Conservation (phyloP, 352 stramenopile genomes). For the Pythium pectinolyticum region DNA sequence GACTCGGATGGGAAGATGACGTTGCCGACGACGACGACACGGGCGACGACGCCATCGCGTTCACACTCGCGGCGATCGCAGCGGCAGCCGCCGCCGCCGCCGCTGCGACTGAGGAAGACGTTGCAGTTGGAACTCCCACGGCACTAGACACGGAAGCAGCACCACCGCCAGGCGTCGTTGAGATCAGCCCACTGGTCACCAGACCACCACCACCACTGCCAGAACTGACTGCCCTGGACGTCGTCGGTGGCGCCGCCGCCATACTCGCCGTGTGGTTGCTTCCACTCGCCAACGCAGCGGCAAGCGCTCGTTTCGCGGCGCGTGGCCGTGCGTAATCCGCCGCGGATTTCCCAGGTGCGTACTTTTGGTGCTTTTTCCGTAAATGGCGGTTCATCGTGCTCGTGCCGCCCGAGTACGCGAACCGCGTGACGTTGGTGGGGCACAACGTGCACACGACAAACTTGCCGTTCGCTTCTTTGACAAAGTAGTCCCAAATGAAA, state of each 20-base stretch:
- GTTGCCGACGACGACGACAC: not conserved
- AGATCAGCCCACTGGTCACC: too few relatives aligned
- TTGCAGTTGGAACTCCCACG: not conserved
- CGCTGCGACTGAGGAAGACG: not conserved
- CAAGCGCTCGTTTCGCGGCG: conserved; percentile 15
- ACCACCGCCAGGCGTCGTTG: too few relatives aligned
- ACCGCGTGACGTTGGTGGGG: conserved; percentile 60
- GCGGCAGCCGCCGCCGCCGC: conserved; percentile 1
- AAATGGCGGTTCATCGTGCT: conserved; percentile 85
- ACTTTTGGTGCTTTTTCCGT: conserved; percentile 83
- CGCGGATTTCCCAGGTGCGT: conserved; percentile 65
- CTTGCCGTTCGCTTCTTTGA: conserved; percentile 74
- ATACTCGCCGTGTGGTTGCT: too few relatives aligned
- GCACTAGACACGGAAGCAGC: too few relatives aligned
- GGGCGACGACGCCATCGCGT: conserved; percentile 13
- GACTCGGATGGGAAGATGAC: too few relatives aligned
- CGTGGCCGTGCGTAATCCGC: conserved; percentile 69
- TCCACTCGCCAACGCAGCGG: conserved; percentile 4
- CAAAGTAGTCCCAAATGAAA: conserved; percentile 88
- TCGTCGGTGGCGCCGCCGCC: not conserved
- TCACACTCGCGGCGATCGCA: conserved; percentile 7
- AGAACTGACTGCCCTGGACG: not conserved
- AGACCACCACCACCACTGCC: too few relatives aligned
- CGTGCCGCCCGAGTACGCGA: conserved; percentile 81
- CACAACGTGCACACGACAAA: conserved; percentile 80